Percentiles rank a stretch among this genome's conserved stretches.
phyloP scores from a whole-genome alignment of 2,329 filamentous ascomycete genomes.

The Pseudopyrenochaeta lycopersici region DNA sequence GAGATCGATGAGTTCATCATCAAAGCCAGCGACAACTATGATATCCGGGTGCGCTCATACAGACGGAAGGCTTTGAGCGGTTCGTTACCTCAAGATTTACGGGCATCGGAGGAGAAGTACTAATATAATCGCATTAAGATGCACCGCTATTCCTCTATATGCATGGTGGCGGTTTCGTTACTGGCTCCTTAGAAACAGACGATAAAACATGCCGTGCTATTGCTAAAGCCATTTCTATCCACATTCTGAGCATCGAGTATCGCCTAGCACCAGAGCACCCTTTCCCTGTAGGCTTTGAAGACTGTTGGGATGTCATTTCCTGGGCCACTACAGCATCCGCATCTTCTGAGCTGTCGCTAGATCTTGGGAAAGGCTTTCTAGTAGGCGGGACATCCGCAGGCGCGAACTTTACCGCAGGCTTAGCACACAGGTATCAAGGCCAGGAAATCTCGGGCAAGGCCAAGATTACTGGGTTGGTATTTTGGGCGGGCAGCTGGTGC shows the following conservation, averaged over 20 bases:
- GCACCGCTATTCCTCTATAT: slow-evolving; percentile 10
- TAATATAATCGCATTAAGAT: neutral
- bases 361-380: slow-evolving; percentile 6
- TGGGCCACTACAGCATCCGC: neutral
- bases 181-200: slow-evolving; percentile 11
- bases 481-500: slow-evolving; percentile 9
- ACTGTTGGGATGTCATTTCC: slow-evolving; percentile 11
- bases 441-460: neutral
- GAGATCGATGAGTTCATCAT: slow-evolving; percentile 4
- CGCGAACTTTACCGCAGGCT: slow-evolving; percentile 13
- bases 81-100: neutral
- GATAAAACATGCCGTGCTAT: slow-evolving; percentile 9
- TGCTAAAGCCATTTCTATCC: slow-evolving; percentile 1
- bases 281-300: slow-evolving; percentile 14
- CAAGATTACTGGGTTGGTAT: slow-evolving; percentile 11
- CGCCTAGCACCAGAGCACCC: slow-evolving; percentile 15
- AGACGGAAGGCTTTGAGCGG: neutral
- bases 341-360: neutral
- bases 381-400: slow-evolving; percentile 17
- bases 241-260: slow-evolving; percentile 14
- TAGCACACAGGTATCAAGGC: slow-evolving; percentile 5
- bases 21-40: neutral
- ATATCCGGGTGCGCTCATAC: slow-evolving; percentile 3
- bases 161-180: slow-evolving; percentile 15
- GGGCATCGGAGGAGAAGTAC: neutral